Evolutionary conservation across 2,329 filamentous ascomycete species (phyloP), one percentile per base, ranked within the genome.

Genomic region (Diplocarpon mali): DNA sequence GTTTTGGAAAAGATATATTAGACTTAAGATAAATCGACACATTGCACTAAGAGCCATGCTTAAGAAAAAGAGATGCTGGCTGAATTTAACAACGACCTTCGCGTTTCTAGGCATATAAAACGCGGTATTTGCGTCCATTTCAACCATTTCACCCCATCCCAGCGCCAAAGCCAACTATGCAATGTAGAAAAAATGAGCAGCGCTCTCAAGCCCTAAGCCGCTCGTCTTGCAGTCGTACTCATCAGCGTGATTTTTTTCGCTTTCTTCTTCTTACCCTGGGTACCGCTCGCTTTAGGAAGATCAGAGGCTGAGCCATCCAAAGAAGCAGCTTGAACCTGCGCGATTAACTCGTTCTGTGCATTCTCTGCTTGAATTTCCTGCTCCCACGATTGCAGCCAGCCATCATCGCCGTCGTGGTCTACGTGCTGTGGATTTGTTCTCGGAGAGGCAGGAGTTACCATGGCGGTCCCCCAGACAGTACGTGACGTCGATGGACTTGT

Each of bases 401-500:
- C 90, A 60, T 95, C 89, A 50, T 88, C 78, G 2, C 64, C 66
- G 36, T 58, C 53, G 16, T 47, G 47, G 20, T 54, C 49, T 7
- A 38, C 17, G 14, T 44, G 36, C 11, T 50, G 48, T 60, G 60
- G 65, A 64, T 24, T 66, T 24, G 78, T 57, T 10, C 75, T 72
- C 2, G 80, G 77, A 3, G 77, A 80, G 1, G 66, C 67, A 0
- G 78, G 68, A 2, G 68, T 59, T 2, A 94, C 67, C 0, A 75
- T 78, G 3, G 76, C 72, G 0, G 90, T 96, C n/a, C 90, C 90
- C 90, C 90, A 96, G 0, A 96, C 86, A 0, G 90, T 96, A 50
- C 79, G 80, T 34, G 76, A 70, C 0, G 78, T 76, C 6, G 78
- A 80, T 0, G 89, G 88, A 50, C 85, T 93, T 1, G 85, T 89